Evolutionary conservation across 192 early-diverging fungal genomes (phyloP), one percentile per base, ranked within the genome.

Genomic region (Thamnidium elegans): DNA sequence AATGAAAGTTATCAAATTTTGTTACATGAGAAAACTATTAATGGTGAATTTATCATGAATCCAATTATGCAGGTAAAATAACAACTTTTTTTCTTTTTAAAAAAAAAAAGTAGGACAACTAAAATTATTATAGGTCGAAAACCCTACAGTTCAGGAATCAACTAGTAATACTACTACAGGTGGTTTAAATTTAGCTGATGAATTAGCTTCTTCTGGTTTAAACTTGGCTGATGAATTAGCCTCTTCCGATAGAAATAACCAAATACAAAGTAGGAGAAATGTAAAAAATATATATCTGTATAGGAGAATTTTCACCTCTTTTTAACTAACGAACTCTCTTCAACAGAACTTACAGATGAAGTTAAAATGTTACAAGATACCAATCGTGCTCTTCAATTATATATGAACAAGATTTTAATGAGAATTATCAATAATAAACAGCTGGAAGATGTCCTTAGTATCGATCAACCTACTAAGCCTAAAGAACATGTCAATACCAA

Each of bases 1-100:
- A 93, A 89, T 78, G 91, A 91, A 70, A 83, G 86, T 58, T 91
- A 86, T 76, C 91, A 93, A 70, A 68, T 90, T 47, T 72, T 93
- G 42, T 67, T 93, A 69, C 87, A 89, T 64, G 90, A 91, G 80
- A 88, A 84, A 66, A 89, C 91, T 5, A 87, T 93, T 69, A 87
- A 82, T 72, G 91, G 91, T 62, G 89, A 89, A 51, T 86, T 92
- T 47, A 83, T 83, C 79, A 71, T 79, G 42, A 85, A 82, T 10
- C 77, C 78, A 5, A 80, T 80, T 30, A 80, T 81, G 80, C 78
- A 84, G 80, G 82, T 81, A 79, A 70, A 54, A 17, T 69, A 34
- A 11, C 21, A 52, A 19, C 23, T 43, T 58, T 47, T 46, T 44
- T 23, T 6, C n/a, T 14, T 52, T 43, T 5, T 50, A 64, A 13